These are phyloP conservation scores for Fusarium abutilonis DNA, from an alignment of 2,329 filamentous ascomycete species.

Conservation along the genomic window DNA sequence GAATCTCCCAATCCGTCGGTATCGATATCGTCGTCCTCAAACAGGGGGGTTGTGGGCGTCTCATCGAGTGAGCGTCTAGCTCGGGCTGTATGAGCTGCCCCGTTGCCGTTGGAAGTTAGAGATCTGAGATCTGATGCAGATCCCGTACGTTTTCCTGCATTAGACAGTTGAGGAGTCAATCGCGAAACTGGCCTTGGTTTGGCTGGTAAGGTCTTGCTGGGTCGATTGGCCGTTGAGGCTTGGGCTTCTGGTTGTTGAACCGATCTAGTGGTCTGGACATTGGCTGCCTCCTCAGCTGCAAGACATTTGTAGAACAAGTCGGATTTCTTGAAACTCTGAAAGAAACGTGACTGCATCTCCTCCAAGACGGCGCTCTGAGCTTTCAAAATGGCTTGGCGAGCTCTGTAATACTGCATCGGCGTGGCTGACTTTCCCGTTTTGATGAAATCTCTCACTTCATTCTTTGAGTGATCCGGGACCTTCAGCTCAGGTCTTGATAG, in stretches of 20 bases:
- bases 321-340: constrained; percentile 87
- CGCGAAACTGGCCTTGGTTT: constrained; percentile 59
- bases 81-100: constrained; percentile 53
- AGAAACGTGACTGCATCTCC: constrained; percentile 82
- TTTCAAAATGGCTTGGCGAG: constrained; percentile 80
- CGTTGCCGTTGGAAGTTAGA: constrained; percentile 51
- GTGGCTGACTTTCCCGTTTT: constrained; percentile 80
- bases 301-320: constrained; percentile 97
- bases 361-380: constrained; percentile 86
- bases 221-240: constrained; percentile 38
- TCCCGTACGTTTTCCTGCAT: constrained; percentile 54
- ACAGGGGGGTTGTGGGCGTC: constrained; percentile 62
- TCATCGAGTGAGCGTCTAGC: constrained; percentile 78
- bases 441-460: constrained; percentile 79
- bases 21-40: constrained; percentile 85
- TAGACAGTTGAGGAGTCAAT: constrained; percentile 51
- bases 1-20: constrained; percentile 76
- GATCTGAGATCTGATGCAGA: constrained; percentile 61
- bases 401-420: constrained; percentile 82
- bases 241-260: constrained; percentile 39
- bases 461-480: constrained; percentile 74
- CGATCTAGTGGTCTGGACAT: constrained; percentile 41
- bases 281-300: constrained; percentile 80
- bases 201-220: constrained; percentile 53
- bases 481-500: constrained; percentile 83